phyloP scores from a whole-genome alignment of 345 rosid genomes.

The Cardamine chenopodiifolia region DNA sequence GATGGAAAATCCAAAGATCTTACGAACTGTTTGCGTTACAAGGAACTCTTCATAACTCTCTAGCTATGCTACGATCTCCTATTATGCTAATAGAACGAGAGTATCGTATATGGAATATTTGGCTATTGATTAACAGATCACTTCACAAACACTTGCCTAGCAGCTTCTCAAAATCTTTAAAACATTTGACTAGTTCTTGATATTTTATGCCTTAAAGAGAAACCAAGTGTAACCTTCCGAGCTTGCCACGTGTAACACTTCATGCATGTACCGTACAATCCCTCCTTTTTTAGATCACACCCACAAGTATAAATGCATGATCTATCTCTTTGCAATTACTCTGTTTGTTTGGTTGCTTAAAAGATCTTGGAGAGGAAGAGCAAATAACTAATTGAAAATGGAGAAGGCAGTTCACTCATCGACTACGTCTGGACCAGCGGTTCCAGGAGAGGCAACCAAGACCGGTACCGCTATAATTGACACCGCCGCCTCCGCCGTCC shows the following conservation, averaged over 20 bases:
- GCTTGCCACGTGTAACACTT: conserved; percentile 18
- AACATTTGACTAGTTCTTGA: conserved; percentile 34
- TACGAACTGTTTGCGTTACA: not conserved
- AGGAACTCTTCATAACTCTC: not conserved
- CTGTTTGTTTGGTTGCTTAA: conserved; percentile 14
- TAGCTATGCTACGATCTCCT: not conserved
- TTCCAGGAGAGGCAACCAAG: conserved; percentile 62
- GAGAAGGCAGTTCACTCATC: conserved; percentile 35
- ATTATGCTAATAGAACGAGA: not conserved
- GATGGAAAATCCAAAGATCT: not conserved
- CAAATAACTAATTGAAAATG: conserved; percentile 4
- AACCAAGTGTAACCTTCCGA: conserved; percentile 19
- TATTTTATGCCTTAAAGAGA: not conserved
- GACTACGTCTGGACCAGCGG: conserved; percentile 47
- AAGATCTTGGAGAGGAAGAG: not conserved
- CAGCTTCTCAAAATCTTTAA: not conserved
- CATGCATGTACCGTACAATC: conserved; percentile 19
- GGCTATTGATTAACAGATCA: not conserved
- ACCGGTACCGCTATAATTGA: conserved; percentile 56
- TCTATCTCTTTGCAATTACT: conserved; percentile 7
- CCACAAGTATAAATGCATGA: conserved; percentile 12
- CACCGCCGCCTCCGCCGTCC: conserved; percentile 59
- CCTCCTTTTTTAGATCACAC: not conserved
- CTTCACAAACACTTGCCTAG: not conserved
- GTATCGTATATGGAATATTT: not conserved